A percentile compares a stretch with the other conserved stretches of the same genome.
Evolutionary conservation across 176 grass and related monocot species (phyloP).

Genomic region (Coix lacrymajobi): DNA sequence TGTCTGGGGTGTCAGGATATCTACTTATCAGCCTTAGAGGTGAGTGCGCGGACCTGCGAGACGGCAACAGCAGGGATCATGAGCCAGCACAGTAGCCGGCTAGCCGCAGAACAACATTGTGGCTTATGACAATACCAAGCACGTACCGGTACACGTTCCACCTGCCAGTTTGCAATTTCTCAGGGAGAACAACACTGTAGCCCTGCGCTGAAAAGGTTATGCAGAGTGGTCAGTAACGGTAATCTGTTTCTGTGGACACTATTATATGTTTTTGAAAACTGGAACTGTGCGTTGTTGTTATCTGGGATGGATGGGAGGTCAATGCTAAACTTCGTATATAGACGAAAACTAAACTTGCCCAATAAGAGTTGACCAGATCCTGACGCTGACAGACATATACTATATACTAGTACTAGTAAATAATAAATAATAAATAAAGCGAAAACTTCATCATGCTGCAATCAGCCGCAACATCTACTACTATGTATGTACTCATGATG

Average conservation of each 20-base stretch:
- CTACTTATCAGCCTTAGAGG: slow-evolving; percentile 53
- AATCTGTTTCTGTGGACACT: not conserved
- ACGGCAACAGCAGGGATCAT: not conserved
- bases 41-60: slow-evolving; percentile 57
- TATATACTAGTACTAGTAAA: no score
- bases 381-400: no score
- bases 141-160: slow-evolving; percentile 88
- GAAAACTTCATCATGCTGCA: no score
- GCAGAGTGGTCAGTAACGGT: not conserved
- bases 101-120: not conserved
- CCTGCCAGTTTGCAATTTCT: slow-evolving; percentile 71
- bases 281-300: not conserved
- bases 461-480: no score
- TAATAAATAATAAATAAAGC: no score
- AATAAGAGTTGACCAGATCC: not conserved
- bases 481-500: no score
- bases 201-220: slow-evolving; percentile 39
- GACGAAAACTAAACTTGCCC: no score
- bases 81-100: not conserved
- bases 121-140: not conserved
- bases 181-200: slow-evolving; percentile 73
- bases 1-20: slow-evolving; percentile 49
- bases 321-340: no score
- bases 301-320: no score
- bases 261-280: not conserved